Evolutionary conservation across 768 basidiomycete species (phyloP).

Genomic region (Sarcodon aspratus): DNA sequence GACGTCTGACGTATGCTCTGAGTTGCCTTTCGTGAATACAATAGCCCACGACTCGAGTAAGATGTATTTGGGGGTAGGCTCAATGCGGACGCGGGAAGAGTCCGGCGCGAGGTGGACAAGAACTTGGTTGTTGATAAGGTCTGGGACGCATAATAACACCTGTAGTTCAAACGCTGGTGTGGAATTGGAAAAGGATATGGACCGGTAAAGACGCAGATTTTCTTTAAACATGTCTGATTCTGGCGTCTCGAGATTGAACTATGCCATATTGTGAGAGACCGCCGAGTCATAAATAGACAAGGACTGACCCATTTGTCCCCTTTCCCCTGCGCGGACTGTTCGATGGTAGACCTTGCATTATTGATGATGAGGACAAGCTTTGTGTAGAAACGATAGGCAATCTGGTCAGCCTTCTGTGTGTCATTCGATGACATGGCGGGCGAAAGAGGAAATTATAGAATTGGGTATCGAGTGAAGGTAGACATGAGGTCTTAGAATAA

Average conservation of each 20-base stretch:
- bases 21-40: conserved; percentile 22
- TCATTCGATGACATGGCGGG: conserved; percentile 37
- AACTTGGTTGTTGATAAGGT: conserved; percentile 56
- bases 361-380: conserved; percentile 72
- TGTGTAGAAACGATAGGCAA: conserved; percentile 72
- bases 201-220: conserved; percentile 47
- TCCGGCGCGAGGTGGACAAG: conserved; percentile 56
- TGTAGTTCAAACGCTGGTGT: conserved; percentile 48
- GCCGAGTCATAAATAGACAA: neutral
- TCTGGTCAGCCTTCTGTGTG: conserved; percentile 70
- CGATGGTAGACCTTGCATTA: conserved; percentile 57
- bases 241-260: conserved; percentile 80
- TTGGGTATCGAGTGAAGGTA: conserved; percentile 7
- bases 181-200: conserved; percentile 32
- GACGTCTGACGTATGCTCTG: conserved; percentile 27
- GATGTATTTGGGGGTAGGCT: conserved; percentile 57
- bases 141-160: conserved; percentile 61
- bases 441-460: conserved; percentile 9
- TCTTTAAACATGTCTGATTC: conserved; percentile 60
- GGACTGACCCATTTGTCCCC: conserved; percentile 72
- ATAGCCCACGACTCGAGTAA: conserved; percentile 67
- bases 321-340: conserved; percentile 32
- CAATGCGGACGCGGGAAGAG: conserved; percentile 49
- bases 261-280: neutral
- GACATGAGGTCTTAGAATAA: conserved; percentile 11